Conservation (phyloP, 306 rosid genomes). For the Quercus aquifolioides region DNA sequence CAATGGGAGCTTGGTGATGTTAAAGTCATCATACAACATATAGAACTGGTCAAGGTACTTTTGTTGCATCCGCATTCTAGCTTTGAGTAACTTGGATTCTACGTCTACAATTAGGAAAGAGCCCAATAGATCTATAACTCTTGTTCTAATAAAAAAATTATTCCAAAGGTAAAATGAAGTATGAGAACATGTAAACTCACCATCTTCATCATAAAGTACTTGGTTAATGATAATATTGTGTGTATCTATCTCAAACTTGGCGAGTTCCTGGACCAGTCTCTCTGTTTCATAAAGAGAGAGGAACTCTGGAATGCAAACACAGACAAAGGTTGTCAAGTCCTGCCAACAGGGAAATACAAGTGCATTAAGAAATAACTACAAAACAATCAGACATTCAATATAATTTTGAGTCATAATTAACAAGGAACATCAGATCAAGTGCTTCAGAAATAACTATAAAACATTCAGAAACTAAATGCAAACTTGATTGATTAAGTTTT, state of each 20-base stretch:
- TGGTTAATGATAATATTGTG: constrained; percentile 97
- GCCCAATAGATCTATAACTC: background rate
- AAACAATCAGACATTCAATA: background rate
- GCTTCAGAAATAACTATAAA: background rate
- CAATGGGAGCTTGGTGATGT: constrained; percentile 89
- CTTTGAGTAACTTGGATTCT: constrained; percentile 85
- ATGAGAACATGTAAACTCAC: constrained; percentile 29
- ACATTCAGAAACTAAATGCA: background rate
- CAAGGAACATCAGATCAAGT: background rate
- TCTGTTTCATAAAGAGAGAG: constrained; percentile 97
- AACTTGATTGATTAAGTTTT: background rate
- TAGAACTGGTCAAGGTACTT: constrained; percentile 93
- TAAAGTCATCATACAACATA: constrained; percentile 92
- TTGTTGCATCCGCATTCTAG: constrained; percentile 98
- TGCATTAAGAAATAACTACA: constrained; percentile 12
- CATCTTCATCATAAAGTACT: constrained; percentile 87
- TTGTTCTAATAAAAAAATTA: background rate
- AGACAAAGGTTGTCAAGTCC: constrained; percentile 96
- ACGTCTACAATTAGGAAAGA: constrained; percentile 44
- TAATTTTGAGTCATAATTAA: background rate
- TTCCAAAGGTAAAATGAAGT: background rate
- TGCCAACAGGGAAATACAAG: constrained; percentile 39
- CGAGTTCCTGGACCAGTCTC: constrained; percentile 93
- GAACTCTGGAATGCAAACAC: constrained; percentile 99
- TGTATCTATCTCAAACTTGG: constrained; percentile 95